Base-by-base conservation (phyloP, 345 rosid genomes). In the Triadica sebifera region DNA sequence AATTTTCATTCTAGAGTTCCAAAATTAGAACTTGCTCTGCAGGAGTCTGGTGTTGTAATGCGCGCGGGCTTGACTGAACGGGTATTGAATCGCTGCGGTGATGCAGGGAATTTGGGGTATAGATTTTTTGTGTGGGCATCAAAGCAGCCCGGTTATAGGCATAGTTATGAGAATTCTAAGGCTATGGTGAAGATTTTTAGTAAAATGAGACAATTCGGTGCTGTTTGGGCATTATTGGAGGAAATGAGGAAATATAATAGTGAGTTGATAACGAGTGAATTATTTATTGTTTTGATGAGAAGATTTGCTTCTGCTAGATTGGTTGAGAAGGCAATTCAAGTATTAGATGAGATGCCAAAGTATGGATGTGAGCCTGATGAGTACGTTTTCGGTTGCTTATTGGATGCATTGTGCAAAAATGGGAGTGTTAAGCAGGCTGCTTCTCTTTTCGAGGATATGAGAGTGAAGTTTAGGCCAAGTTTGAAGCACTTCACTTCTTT, bases 261-360 rank as follows among this genome's bases (percentile, higher is more conserved):
- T 10, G 80, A 83, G 62, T 82, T 95, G 84, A 87, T 95, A 52
- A 82, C 93, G 6, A 77, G 88, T 5, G 98, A 95, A 29, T 64
- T 95, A 69, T 93, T 93, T 75, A 82, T 89, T 11, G 86, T 91
- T 72, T 63, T 95, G 77, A 88, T 93, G 70, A 79, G 92, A 82
- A 83, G 98, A 68, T 93, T 93, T 71, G 87, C 91, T 19, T 87
- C 92, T 24, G 80, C 87, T 16, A 84, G 85, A 67, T 87, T 95
- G 85, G 98, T 93, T 51, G 83, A 85, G 80, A 95, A 93, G 75
- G 99, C 99, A 0, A 76, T 91, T 62, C 89, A 91, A 78, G 97
- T 93, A 81, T 83, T 93, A 55, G 99, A 95, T 80, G 94, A 91
- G 86, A 91, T 89, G 98, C 94, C 94, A 2, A 92, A 85, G 73